These are phyloP conservation scores for Fusarium hostae DNA, from an alignment of 2,329 filamentous ascomycete species.

Conservation along the genomic window DNA sequence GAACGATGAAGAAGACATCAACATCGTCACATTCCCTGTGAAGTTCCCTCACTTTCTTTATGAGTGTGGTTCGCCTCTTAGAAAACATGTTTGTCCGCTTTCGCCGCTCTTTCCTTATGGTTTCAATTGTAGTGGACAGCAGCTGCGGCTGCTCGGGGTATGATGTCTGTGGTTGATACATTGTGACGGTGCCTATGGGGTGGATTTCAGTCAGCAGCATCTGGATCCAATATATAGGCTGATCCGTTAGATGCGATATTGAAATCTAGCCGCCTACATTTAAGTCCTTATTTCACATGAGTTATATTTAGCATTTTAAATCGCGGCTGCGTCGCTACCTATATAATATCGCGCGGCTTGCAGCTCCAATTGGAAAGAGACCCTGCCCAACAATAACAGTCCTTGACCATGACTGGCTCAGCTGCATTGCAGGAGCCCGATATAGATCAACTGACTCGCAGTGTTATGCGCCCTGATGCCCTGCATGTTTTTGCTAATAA, in stretches of 20 bases:
- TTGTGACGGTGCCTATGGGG: background rate
- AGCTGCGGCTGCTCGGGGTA: background rate
- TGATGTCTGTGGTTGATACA: background rate
- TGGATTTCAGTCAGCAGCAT: background rate
- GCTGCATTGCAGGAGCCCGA: background rate
- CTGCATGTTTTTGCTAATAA: background rate
- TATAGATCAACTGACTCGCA: background rate
- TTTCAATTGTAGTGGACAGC: background rate
- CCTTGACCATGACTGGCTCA: background rate
- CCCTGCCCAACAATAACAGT: background rate
- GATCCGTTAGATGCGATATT: too few species aligned
- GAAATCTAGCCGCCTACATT: background rate
- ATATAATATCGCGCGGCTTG: background rate
- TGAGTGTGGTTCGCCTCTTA: background rate
- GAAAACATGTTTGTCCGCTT: background rate
- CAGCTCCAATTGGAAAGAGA: background rate
- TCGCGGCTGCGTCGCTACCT: background rate
- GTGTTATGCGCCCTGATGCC: background rate
- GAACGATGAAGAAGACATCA: conserved; percentile 14
- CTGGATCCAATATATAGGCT: background rate
- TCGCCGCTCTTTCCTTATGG: background rate
- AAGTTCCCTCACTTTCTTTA: conserved; percentile 4
- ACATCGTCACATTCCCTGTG: conserved; percentile 4
- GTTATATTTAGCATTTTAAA: background rate
- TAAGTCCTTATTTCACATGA: background rate